Conservation (phyloP, 176 grass and related monocot genomes). For the Oryza australiensis region DNA sequence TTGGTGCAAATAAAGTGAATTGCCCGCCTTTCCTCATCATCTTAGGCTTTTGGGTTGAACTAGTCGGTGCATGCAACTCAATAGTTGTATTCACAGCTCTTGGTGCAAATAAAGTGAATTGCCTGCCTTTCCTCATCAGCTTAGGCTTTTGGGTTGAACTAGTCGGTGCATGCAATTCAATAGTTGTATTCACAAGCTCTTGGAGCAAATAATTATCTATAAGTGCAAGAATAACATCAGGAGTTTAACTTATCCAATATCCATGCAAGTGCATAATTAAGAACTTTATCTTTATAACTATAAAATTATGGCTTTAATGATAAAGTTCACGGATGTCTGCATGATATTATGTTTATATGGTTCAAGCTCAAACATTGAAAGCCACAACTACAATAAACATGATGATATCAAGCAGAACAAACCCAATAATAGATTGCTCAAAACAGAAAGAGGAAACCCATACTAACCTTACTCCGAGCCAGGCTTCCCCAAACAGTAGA, state of each 20-base stretch:
- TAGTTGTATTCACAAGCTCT: background rate
- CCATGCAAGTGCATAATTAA: background rate
- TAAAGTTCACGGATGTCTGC: background rate
- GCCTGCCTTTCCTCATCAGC: too few species aligned
- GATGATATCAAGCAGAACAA: background rate
- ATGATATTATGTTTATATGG: constrained; percentile 25
- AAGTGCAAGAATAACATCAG: background rate
- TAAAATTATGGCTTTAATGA: background rate
- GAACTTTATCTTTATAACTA: background rate
- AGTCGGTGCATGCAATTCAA: too few species aligned
- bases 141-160: too few species aligned
- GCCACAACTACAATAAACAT: background rate
- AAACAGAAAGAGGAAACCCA: constrained; percentile 27
- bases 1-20: too few species aligned
- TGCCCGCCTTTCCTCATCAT: too few species aligned
- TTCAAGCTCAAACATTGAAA: background rate
- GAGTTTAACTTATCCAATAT: background rate
- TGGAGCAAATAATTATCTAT: background rate
- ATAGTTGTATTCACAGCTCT: background rate
- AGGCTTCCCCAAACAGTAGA: constrained; percentile 99
- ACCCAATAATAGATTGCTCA: constrained; percentile 32
- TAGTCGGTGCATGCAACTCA: too few species aligned
- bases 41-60: too few species aligned
- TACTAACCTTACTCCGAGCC: constrained; percentile 92
- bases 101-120: background rate